Evolutionary conservation across 2,329 filamentous ascomycete species (phyloP).

Genomic region (Dactylonectria estremocensis): DNA sequence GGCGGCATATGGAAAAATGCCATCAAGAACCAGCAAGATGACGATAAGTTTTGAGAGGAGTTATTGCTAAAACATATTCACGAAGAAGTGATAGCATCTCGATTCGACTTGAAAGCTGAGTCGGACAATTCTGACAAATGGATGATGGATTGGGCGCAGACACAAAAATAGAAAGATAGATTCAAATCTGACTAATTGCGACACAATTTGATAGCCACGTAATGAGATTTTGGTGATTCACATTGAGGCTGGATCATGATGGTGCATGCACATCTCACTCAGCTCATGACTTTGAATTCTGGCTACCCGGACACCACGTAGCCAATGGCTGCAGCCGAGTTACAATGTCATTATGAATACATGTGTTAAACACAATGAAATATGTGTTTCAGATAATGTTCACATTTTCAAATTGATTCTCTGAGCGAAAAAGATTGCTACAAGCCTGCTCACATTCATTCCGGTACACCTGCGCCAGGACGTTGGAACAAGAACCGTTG

Average conservation of each 20-base stretch:
- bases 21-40: too few relatives aligned
- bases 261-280: neutral
- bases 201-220: neutral
- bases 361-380: too few relatives aligned
- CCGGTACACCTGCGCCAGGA: neutral
- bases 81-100: neutral
- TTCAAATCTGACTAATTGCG: neutral
- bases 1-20: too few relatives aligned
- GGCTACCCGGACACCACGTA: neutral
- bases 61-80: too few relatives aligned
- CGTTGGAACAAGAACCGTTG: constrained; percentile 19
- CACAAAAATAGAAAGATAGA: neutral
- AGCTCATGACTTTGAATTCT: neutral
- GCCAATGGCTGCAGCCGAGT: neutral
- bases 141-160: neutral
- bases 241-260: neutral
- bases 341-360: too few relatives aligned
- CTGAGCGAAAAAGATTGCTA: too few relatives aligned
- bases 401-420: too few relatives aligned
- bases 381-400: too few relatives aligned
- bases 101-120: neutral
- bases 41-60: too few relatives aligned
- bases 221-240: neutral
- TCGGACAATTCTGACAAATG: neutral
- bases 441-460: neutral